Evolutionary conservation across 2,329 filamentous ascomycete genomes (phyloP).

Genomic region (Exophiala bonariae): DNA sequence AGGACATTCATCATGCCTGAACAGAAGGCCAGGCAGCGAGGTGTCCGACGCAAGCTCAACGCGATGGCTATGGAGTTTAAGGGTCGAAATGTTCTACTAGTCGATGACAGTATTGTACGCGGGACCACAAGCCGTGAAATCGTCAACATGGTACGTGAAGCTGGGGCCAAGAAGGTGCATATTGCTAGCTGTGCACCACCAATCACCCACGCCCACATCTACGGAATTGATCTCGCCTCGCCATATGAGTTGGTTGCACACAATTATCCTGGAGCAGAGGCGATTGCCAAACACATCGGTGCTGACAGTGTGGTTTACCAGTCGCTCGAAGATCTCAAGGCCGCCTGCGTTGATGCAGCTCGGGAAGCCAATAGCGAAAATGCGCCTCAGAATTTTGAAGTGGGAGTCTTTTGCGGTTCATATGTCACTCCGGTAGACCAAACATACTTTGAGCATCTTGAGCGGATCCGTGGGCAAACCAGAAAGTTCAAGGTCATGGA

Average conservation of each 20-base stretch:
- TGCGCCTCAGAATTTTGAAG: constrained; percentile 70
- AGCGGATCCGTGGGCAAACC: constrained; percentile 69
- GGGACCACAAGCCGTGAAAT: constrained; percentile 81
- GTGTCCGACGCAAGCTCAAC: constrained; percentile 85
- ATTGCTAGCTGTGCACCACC: constrained; percentile 81
- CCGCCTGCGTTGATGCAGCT: constrained; percentile 72
- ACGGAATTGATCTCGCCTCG: constrained; percentile 75
- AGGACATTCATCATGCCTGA: constrained; percentile 85
- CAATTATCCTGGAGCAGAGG: constrained; percentile 57
- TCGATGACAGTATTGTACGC: constrained; percentile 88
- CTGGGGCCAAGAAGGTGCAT: constrained; percentile 77
- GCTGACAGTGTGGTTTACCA: constrained; percentile 78
- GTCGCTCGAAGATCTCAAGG: constrained; percentile 74
- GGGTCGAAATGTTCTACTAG: constrained; percentile 75
- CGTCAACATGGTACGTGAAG: constrained; percentile 80
- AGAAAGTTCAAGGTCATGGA: constrained; percentile 67
- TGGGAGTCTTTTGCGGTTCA: constrained; percentile 86
- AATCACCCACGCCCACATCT: constrained; percentile 84
- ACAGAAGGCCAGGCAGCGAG: constrained; percentile 77
- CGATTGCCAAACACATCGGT: constrained; percentile 67
- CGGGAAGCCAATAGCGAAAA: constrained; percentile 52
- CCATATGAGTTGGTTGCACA: constrained; percentile 71
- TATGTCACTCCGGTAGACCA: constrained; percentile 79
- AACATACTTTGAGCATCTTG: constrained; percentile 80
- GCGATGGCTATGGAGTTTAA: constrained; percentile 84